Conservation (phyloP, 2,329 filamentous ascomycete species). For the Aciculosporium take region DNA sequence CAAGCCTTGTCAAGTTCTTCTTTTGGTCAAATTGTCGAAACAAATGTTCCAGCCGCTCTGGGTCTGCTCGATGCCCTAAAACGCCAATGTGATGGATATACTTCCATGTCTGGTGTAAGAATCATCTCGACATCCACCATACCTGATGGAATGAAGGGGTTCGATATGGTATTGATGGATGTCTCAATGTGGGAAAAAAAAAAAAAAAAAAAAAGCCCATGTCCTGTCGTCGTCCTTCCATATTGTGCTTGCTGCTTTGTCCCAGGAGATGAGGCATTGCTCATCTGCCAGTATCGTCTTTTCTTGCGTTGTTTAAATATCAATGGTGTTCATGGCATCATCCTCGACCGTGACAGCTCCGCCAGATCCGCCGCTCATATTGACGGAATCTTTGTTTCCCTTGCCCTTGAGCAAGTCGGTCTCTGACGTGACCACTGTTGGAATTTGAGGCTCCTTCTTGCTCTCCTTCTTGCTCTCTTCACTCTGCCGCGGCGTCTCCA, state of each 20-base stretch:
- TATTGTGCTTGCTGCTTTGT: not conserved
- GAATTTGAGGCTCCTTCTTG: slow-evolving; percentile 15
- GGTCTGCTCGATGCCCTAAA: not conserved
- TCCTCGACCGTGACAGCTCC: slow-evolving; percentile 31
- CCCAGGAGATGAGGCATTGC: not conserved
- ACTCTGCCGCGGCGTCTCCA: slow-evolving; percentile 37
- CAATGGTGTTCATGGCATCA: slow-evolving; percentile 46
- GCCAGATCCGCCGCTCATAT: slow-evolving; percentile 30
- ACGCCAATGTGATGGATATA: not conserved
- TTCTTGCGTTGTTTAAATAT: slow-evolving; percentile 32
- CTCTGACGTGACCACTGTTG: slow-evolving; percentile 20
- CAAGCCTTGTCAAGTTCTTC: not conserved
- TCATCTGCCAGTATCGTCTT: not conserved
- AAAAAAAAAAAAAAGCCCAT: slow-evolving; percentile 6
- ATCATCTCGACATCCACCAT: not conserved
- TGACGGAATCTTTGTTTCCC: slow-evolving; percentile 23
- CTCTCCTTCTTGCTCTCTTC: slow-evolving; percentile 26
- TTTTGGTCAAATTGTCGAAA: not conserved
- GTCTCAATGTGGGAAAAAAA: not conserved
- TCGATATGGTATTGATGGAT: not conserved
- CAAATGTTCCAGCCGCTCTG: not conserved
- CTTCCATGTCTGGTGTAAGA: not conserved
- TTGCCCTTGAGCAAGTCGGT: slow-evolving; percentile 24
- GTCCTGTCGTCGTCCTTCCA: slow-evolving; percentile 12
- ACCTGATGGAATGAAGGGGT: not conserved